phyloP scores from a whole-genome alignment of 78 protist genomes.

The Anaeramoeba ignava region DNA sequence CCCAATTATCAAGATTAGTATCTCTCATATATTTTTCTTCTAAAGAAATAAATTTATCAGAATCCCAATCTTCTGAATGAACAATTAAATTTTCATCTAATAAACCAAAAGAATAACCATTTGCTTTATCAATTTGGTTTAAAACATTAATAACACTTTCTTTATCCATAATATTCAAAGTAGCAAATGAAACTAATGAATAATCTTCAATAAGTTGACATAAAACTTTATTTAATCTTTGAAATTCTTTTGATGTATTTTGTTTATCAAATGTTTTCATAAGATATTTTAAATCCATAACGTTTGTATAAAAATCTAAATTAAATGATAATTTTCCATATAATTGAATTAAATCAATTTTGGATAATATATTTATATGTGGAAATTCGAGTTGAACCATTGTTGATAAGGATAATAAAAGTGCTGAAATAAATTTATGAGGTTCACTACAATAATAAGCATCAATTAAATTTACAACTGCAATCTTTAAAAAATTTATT shows the following conservation, averaged over 20 bases:
- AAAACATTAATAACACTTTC: slow-evolving; percentile 9
- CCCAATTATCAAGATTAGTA: background rate
- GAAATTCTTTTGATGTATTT: background rate
- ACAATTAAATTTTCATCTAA: background rate
- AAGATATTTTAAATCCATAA: slow-evolving; percentile 18
- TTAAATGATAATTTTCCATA: slow-evolving; percentile 54
- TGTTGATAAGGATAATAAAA: slow-evolving; percentile 60
- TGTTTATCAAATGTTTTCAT: background rate
- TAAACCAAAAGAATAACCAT: background rate
- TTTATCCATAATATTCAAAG: slow-evolving; percentile 29
- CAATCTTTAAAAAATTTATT: background rate
- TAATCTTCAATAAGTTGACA: slow-evolving; percentile 61
- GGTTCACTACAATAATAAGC: slow-evolving; percentile 66
- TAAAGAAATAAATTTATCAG: background rate
- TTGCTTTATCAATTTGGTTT: slow-evolving; percentile 8
- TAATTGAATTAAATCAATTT: slow-evolving; percentile 69
- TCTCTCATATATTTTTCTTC: background rate
- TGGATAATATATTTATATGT: slow-evolving; percentile 86
- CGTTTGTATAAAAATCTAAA: slow-evolving; percentile 68
- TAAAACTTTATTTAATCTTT: slow-evolving; percentile 36
- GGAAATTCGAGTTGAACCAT: slow-evolving; percentile 77
- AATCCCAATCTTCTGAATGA: background rate
- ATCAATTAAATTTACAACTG: background rate
- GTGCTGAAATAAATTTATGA: slow-evolving; percentile 62
- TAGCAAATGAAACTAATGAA: slow-evolving; percentile 51